Percentiles rank a stretch among this genome's conserved stretches.
Conservation (phyloP, 2,329 filamentous ascomycete genomes). For the Aspergillus carbonarius region DNA sequence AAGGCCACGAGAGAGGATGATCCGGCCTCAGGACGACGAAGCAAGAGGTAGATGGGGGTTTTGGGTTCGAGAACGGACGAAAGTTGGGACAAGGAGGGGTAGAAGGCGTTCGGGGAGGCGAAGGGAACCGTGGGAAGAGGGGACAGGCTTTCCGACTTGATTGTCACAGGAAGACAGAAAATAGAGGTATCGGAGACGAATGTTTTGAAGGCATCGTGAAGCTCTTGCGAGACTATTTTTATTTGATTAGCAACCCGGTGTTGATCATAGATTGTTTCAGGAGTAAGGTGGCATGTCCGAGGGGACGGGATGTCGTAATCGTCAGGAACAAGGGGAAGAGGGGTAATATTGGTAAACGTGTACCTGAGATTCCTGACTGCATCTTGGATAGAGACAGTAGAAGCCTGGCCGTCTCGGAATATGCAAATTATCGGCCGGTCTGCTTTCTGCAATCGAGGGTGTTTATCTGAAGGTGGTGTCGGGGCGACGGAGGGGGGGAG, state of each 20-base stretch:
- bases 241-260: not conserved
- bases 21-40: constrained; percentile 48
- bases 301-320: not conserved
- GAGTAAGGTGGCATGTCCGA: constrained; percentile 1
- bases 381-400: constrained; percentile 31
- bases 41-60: constrained; percentile 60
- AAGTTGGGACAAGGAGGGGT: constrained; percentile 51
- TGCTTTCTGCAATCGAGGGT: not conserved
- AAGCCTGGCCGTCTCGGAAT: constrained; percentile 5
- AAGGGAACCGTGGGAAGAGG: constrained; percentile 43
- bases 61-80: constrained; percentile 54
- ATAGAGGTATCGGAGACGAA: constrained; percentile 42
- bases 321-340: not conserved
- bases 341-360: constrained; percentile 7
- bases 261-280: not conserved
- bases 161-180: constrained; percentile 50
- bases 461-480: not conserved
- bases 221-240: constrained; percentile 44
- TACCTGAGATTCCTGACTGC: constrained; percentile 53
- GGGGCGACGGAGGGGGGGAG: constrained; percentile 12
- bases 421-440: constrained; percentile 10
- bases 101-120: constrained; percentile 47
- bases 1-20: constrained; percentile 49
- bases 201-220: constrained; percentile 47
- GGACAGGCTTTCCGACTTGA: constrained; percentile 44